phyloP scores from a whole-genome alignment of 2,329 filamentous ascomycete species.

The Fusarium vanettenii region DNA sequence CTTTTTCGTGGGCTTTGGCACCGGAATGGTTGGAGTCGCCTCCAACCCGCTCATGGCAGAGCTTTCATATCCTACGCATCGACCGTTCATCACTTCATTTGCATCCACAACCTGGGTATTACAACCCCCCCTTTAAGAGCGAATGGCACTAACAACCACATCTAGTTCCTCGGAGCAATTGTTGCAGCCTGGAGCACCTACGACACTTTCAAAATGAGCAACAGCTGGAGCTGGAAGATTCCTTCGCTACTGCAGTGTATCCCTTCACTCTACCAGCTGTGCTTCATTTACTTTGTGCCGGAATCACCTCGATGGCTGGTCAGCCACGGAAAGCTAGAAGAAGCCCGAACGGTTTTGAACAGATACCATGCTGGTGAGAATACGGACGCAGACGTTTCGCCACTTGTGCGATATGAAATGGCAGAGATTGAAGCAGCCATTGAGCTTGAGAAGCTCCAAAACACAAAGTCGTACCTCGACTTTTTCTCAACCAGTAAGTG shows the following conservation, averaged over 20 bases:
- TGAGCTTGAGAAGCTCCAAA: neutral
- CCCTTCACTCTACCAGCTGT: neutral
- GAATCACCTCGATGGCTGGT: constrained; percentile 19
- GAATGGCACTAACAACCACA: neutral
- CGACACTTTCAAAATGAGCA: neutral
- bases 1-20: neutral
- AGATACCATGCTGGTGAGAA: constrained; percentile 4
- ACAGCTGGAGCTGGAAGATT: constrained; percentile 12
- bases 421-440: constrained; percentile 10
- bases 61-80: neutral
- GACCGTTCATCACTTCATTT: neutral
- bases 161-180: constrained; percentile 13
- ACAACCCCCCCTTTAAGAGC: neutral
- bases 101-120: neutral
- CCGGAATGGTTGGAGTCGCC: neutral
- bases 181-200: constrained; percentile 6
- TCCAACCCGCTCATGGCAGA: neutral
- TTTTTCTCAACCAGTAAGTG: neutral
- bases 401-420: constrained; percentile 13
- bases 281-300: constrained; percentile 1
- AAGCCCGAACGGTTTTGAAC: constrained; percentile 6
- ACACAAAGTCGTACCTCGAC: neutral
- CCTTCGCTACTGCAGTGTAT: constrained; percentile 3
- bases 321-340: neutral
- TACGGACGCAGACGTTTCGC: neutral